These are phyloP conservation scores for Colletotrichum sp. DNA, from an alignment of 2,329 filamentous ascomycete species.

Conservation along the genomic window DNA sequence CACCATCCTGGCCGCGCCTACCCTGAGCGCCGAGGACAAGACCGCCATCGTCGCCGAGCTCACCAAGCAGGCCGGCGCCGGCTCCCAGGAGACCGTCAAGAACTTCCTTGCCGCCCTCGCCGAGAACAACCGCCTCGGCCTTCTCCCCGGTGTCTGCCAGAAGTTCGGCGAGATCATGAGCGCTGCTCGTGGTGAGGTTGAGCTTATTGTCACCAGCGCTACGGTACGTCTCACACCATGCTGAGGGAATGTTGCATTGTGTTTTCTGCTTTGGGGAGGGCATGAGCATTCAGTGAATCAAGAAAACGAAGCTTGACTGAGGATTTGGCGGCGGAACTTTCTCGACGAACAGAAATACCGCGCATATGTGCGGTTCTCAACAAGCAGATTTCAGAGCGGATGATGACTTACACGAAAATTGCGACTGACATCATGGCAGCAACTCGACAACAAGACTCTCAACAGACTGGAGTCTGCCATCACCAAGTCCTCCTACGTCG, in stretches of 20 bases:
- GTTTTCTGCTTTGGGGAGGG: not conserved
- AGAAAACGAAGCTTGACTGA: not conserved
- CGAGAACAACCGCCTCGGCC: conserved; percentile 92
- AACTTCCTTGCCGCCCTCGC: conserved; percentile 92
- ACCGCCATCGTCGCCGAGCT: conserved; percentile 85
- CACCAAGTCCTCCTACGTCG: conserved; percentile 86
- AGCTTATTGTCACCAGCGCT: conserved; percentile 90
- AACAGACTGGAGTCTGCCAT: conserved; percentile 86
- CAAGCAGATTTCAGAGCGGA: not conserved
- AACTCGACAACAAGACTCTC: conserved; percentile 87
- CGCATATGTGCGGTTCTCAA: not conserved
- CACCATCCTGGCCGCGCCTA: conserved; percentile 79
- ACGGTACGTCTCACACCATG: conserved; percentile 63
- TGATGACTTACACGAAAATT: not conserved
- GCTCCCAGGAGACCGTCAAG: conserved; percentile 83
- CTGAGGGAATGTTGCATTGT: not conserved
- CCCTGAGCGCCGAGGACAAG: conserved; percentile 82
- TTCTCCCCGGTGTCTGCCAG: conserved; percentile 80
- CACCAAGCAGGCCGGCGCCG: conserved; percentile 76
- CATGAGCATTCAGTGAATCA: not conserved
- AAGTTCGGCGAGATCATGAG: conserved; percentile 91
- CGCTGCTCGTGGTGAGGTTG: conserved; percentile 89
- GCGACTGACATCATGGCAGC: conserved; percentile 50
- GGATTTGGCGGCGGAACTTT: not conserved
- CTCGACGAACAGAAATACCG: not conserved